Evolutionary conservation across 2,329 filamentous ascomycete genomes (phyloP).

Genomic region (Fusarium poae): DNA sequence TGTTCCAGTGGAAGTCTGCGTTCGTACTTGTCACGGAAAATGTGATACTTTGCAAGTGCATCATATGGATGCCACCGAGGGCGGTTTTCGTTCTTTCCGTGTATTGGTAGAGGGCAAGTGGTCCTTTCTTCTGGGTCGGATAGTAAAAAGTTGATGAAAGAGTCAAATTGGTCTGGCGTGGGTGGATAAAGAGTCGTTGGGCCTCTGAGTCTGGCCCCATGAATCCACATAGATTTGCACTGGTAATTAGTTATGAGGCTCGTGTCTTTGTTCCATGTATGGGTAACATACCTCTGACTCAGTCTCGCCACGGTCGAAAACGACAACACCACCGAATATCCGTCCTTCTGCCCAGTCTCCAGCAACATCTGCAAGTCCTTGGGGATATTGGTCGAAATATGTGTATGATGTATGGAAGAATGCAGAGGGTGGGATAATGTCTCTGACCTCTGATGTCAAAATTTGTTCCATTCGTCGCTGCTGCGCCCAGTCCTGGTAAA

Average conservation of each 20-base stretch:
- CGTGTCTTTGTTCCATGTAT: not conserved
- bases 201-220: not conserved
- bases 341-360: not conserved
- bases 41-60: slow-evolving; percentile 6
- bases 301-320: not conserved
- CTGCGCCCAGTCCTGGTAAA: not conserved
- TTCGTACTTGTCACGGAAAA: slow-evolving; percentile 23
- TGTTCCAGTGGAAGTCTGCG: not conserved
- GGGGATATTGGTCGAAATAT: not conserved
- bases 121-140: not conserved
- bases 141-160: not conserved
- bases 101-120: not conserved
- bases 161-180: not conserved
- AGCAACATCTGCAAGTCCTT: not conserved
- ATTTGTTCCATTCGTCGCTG: not conserved
- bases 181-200: slow-evolving; percentile 9
- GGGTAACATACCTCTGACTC: not conserved
- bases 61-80: slow-evolving; percentile 6
- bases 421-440: not conserved
- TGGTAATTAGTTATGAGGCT: not conserved
- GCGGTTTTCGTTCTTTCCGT: not conserved
- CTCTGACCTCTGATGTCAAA: not conserved
- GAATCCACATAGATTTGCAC: slow-evolving; percentile 14
- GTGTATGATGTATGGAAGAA: not conserved
- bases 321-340: not conserved